Percentiles rank a stretch among this genome's conserved stretches.
These are phyloP conservation scores for Quercus glauca DNA, from an alignment of 306 rosid genomes.

Conservation along the genomic window DNA sequence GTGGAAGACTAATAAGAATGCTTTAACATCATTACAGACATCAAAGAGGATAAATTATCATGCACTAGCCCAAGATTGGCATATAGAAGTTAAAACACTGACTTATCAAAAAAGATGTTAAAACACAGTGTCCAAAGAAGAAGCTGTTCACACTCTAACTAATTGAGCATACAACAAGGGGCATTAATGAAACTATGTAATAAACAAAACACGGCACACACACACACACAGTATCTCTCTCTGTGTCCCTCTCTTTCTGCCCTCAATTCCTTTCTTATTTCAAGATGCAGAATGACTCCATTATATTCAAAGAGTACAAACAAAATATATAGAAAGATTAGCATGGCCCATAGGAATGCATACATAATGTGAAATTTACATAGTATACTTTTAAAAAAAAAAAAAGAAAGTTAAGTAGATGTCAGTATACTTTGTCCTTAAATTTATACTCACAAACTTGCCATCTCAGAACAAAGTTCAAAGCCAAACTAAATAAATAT, in stretches of 20 bases:
- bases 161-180: neutral
- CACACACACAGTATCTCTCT: no score
- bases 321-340: neutral
- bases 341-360: neutral
- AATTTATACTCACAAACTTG: neutral
- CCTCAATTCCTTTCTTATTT: neutral
- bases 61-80: neutral
- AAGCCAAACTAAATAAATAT: neutral
- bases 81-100: neutral
- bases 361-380: neutral
- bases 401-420: neutral
- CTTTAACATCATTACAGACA: neutral
- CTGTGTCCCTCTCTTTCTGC: neutral
- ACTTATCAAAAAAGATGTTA: no score
- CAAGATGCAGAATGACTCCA: neutral
- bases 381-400: no score
- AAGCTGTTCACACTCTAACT: no score
- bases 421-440: neutral
- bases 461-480: neutral
- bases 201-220: no score
- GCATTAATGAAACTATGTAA: neutral
- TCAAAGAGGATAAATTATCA: neutral
- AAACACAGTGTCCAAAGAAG: no score
- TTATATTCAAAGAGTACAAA: neutral
- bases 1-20: neutral